Evolutionary conservation across 2,329 filamentous ascomycete species (phyloP).

Genomic region (Neonectria neomacrospora): DNA sequence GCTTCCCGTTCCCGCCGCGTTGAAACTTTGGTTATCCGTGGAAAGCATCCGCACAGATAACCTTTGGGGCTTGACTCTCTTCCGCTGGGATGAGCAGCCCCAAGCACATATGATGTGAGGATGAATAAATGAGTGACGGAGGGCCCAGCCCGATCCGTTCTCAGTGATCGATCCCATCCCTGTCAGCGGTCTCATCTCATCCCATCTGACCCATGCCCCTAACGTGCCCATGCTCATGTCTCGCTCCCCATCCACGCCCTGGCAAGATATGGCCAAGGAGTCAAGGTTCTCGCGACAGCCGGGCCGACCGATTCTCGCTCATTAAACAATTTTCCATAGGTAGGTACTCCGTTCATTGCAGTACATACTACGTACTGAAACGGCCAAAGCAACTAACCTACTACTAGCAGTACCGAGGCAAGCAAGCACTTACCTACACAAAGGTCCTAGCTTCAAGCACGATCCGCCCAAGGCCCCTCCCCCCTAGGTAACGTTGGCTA

Average conservation of each 20-base stretch:
- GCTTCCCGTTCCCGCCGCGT: not conserved
- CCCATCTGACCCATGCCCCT: constrained; percentile 21
- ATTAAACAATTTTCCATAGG: not conserved
- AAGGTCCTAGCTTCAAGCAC: no score
- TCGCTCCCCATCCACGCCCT: not conserved
- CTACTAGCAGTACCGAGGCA: no score
- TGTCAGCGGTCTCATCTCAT: constrained; percentile 21
- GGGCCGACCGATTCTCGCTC: constrained; percentile 14
- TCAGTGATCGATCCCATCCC: constrained; percentile 22
- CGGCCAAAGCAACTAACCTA: not conserved
- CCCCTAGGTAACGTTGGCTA: no score
- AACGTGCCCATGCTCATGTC: constrained; percentile 6
- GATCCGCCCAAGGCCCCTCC: constrained; percentile 20
- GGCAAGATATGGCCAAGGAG: not conserved
- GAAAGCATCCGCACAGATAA: not conserved
- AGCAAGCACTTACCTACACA: no score
- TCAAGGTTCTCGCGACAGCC: constrained; percentile 20
- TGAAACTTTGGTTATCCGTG: not conserved
- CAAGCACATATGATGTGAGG: constrained; percentile 6
- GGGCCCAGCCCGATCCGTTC: constrained; percentile 2
- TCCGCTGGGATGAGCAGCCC: not conserved
- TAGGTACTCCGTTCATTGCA: not conserved
- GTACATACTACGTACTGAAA: no score
- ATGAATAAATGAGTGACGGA: constrained; percentile 8
- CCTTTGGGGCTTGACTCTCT: not conserved